Conservation (phyloP, 1,139 yeast genomes). For the Diutina sp. region DNA sequence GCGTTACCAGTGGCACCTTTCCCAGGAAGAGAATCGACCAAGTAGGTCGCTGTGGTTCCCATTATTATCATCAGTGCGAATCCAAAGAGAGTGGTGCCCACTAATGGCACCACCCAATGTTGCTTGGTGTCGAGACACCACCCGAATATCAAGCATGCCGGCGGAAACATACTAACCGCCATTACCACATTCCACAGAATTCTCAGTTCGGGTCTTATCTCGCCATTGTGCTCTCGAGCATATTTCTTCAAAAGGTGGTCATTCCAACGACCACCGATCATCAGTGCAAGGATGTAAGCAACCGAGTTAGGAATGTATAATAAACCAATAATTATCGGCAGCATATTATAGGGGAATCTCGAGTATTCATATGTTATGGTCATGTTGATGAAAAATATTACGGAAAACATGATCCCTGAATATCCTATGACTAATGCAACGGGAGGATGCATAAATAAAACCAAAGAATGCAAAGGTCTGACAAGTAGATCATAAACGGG, state of each 20-base stretch:
- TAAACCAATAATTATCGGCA: conserved; percentile 54
- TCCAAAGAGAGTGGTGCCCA: conserved; percentile 76
- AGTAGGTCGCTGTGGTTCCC: conserved; percentile 68
- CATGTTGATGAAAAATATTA: conserved; percentile 63
- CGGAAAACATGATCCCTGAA: conserved; percentile 58
- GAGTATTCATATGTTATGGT: conserved; percentile 56
- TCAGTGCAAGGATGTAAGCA: conserved; percentile 60
- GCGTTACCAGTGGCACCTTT: conserved; percentile 87
- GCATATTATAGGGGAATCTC: conserved; percentile 55
- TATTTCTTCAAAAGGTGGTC: conserved; percentile 47
- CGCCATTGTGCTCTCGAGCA: conserved; percentile 47
- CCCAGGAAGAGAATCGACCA: conserved; percentile 80
- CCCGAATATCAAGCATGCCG: conserved; percentile 62
- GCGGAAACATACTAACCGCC: conserved; percentile 51
- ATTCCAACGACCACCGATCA: conserved; percentile 71
- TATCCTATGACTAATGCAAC: conserved; percentile 51
- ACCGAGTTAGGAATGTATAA: conserved; percentile 76
- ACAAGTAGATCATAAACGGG: conserved; percentile 24
- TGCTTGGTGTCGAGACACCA: conserved; percentile 62
- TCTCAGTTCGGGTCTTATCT: conserved; percentile 63
- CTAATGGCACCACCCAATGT: conserved; percentile 64
- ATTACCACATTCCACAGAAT: conserved; percentile 60
- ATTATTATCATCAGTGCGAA: conserved; percentile 76
- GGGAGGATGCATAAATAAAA: conserved; percentile 56
- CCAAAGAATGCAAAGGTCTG: conserved; percentile 38